phyloP scores from a whole-genome alignment of 78 protist genomes.

The Emiliania huxleyi region DNA sequence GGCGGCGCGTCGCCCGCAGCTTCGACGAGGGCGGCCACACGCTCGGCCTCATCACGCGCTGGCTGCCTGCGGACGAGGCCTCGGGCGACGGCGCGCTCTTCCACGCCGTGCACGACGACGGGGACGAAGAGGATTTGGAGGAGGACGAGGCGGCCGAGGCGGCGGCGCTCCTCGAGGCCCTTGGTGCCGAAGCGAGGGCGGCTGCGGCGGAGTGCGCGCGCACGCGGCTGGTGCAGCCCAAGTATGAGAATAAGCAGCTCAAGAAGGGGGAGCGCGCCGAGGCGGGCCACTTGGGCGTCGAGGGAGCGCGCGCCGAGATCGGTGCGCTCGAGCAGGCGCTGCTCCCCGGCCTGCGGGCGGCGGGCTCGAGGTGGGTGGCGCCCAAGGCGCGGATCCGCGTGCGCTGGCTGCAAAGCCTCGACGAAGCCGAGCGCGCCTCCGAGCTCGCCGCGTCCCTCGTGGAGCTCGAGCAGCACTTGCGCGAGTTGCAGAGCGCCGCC shows the following conservation, averaged over 20 bases:
- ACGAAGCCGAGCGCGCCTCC: too few species aligned
- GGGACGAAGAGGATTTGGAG: constrained; percentile 7
- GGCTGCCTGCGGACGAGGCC: background rate
- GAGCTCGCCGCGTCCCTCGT: too few species aligned
- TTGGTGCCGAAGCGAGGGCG: too few species aligned
- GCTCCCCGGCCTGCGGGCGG: too few species aligned
- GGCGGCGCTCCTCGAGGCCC: background rate
- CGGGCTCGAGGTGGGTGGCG: too few species aligned
- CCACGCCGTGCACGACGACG: constrained; percentile 6
- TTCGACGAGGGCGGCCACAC: background rate
- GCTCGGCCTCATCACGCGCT: background rate
- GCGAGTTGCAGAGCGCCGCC: background rate
- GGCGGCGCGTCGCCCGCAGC: background rate
- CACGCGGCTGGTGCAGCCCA: background rate
- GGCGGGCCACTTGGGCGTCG: background rate
- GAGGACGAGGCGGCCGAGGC: background rate
- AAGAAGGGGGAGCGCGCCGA: background rate
- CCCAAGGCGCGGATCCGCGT: too few species aligned
- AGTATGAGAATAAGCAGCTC: background rate
- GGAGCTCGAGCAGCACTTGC: background rate
- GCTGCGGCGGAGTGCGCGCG: too few species aligned
- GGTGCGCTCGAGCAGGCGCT: too few species aligned
- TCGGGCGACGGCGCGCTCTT: background rate
- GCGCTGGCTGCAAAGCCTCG: too few species aligned
- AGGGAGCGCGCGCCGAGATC: background rate